Percentiles rank a stretch among this genome's conserved stretches.
Conservation (phyloP, 2,329 filamentous ascomycete species). For the Bipolaris sorokiniana region DNA sequence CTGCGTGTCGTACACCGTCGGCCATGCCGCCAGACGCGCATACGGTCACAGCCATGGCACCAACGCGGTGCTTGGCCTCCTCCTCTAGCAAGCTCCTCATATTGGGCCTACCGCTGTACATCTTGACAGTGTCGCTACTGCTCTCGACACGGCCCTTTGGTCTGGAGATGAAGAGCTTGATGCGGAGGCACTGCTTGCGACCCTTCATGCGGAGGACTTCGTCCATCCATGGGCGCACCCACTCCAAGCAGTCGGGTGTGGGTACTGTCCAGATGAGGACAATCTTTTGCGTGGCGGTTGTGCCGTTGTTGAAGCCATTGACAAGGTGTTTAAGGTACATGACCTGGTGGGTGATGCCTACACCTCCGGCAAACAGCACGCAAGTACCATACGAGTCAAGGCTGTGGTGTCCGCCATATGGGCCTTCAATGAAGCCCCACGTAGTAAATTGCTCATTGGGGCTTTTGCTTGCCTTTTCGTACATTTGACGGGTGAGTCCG, state of each 20-base stretch:
- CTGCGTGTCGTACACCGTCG: constrained; percentile 64
- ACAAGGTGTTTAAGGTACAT: constrained; percentile 77
- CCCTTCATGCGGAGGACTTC: constrained; percentile 65
- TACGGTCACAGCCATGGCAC: constrained; percentile 66
- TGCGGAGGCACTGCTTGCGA: constrained; percentile 63
- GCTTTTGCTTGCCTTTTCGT: constrained; percentile 68
- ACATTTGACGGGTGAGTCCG: constrained; percentile 74
- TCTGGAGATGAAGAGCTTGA: constrained; percentile 68
- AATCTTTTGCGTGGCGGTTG: constrained; percentile 72
- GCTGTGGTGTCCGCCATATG: constrained; percentile 73
- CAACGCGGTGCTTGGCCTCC: constrained; percentile 61
- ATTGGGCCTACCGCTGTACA: constrained; percentile 66
- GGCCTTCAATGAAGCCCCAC: constrained; percentile 74
- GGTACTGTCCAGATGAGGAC: constrained; percentile 81
- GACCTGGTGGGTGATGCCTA: constrained; percentile 81
- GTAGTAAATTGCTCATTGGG: constrained; percentile 67
- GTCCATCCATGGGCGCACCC: constrained; percentile 72
- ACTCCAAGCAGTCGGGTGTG: constrained; percentile 68
- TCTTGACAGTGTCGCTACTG: constrained; percentile 64
- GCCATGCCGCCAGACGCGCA: constrained; percentile 69
- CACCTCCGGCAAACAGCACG: constrained; percentile 79
- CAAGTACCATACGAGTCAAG: constrained; percentile 79
- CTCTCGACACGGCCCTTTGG: constrained; percentile 63
- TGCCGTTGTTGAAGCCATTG: constrained; percentile 69
- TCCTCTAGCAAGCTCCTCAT: constrained; percentile 63